phyloP scores from a whole-genome alignment of 2,329 filamentous ascomycete species.

The Pseudophaeomoniella oleicola region DNA sequence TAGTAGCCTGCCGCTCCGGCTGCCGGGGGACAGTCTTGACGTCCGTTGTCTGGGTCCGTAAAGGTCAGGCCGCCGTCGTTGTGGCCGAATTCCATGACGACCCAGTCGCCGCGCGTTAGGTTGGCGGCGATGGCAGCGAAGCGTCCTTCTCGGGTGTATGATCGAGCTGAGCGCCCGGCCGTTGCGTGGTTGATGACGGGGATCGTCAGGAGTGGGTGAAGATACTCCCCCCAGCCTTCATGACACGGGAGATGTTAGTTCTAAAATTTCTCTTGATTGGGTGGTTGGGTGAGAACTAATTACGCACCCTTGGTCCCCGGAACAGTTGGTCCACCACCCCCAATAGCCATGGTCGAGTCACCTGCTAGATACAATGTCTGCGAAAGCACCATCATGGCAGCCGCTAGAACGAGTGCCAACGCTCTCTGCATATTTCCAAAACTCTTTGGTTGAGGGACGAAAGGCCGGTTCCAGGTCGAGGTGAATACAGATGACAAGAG shows the following conservation, averaged over 20 bases:
- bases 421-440: too few relatives aligned
- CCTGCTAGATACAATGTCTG: conserved; percentile 13
- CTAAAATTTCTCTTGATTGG: background rate
- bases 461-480: too few relatives aligned
- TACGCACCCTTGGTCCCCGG: conserved; percentile 1
- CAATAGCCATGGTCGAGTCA: conserved; percentile 20
- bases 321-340: conserved; percentile 4
- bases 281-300: background rate
- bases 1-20: conserved; percentile 27
- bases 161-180: conserved; percentile 51
- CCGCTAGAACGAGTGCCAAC: too few relatives aligned
- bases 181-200: conserved; percentile 50
- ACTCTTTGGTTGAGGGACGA: too few relatives aligned
- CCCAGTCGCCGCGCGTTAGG: conserved; percentile 45
- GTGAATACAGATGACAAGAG: too few relatives aligned
- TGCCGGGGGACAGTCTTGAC: conserved; percentile 37
- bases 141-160: conserved; percentile 50
- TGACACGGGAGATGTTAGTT: too few relatives aligned
- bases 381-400: too few relatives aligned
- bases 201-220: conserved; percentile 35
- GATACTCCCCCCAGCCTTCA: conserved; percentile 52
- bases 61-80: conserved; percentile 50
- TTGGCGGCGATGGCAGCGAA: conserved; percentile 43
- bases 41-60: conserved; percentile 40
- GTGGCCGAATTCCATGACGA: conserved; percentile 59